Percentiles rank a stretch among this genome's conserved stretches.
Conservation (phyloP, 2,329 filamentous ascomycete species). For the Curvularia sp. region DNA sequence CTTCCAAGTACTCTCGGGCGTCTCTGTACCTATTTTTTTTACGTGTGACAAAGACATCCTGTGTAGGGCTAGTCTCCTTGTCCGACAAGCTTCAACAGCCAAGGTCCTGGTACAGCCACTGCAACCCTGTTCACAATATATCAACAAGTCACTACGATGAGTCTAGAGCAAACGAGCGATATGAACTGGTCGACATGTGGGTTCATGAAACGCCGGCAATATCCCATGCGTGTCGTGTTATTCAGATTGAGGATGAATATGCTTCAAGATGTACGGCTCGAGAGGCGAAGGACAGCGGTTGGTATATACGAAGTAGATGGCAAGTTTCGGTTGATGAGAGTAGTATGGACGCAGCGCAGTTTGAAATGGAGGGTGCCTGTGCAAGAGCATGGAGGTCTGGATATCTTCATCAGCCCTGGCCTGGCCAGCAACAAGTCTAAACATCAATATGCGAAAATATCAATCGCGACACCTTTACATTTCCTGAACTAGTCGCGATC, state of each 20-base stretch:
- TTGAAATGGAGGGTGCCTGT: conserved; percentile 1
- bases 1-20: background rate
- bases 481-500: background rate
- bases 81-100: background rate
- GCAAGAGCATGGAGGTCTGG: conserved; percentile 2
- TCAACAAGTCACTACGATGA: background rate
- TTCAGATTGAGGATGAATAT: conserved; percentile 1
- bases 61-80: background rate
- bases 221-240: background rate
- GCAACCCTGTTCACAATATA: background rate
- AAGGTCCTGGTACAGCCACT: background rate
- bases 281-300: background rate
- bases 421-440: background rate
- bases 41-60: background rate
- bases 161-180: background rate
- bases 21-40: too few species aligned
- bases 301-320: conserved; percentile 2
- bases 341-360: background rate
- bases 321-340: background rate
- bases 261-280: background rate
- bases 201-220: background rate
- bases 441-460: background rate
- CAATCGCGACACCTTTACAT: background rate
- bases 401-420: conserved; percentile 10
- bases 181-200: background rate